These are phyloP conservation scores for Pseudogymnoascus sp. DNA, from an alignment of 2,329 filamentous ascomycete species.

Conservation along the genomic window DNA sequence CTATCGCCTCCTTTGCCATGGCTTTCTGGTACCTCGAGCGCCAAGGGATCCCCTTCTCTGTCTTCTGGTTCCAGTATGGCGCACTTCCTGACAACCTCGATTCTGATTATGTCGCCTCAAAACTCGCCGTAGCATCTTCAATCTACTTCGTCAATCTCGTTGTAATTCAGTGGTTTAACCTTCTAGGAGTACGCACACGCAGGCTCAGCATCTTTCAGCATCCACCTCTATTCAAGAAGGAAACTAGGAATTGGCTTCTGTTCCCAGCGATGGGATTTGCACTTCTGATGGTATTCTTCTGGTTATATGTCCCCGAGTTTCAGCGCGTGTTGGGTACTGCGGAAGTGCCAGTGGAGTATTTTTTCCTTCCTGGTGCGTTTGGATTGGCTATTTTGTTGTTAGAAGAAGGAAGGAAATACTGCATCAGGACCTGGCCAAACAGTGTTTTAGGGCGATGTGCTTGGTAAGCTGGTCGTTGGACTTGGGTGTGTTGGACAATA, in stretches of 20 bases:
- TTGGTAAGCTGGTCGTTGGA: slow-evolving; percentile 46
- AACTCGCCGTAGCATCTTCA: slow-evolving; percentile 28
- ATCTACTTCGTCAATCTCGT: slow-evolving; percentile 77
- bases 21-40: slow-evolving; percentile 57
- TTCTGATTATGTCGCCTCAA: slow-evolving; percentile 48
- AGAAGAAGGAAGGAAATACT: slow-evolving; percentile 59
- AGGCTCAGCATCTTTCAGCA: slow-evolving; percentile 63
- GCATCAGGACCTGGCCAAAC: slow-evolving; percentile 49
- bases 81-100: slow-evolving; percentile 34
- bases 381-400: slow-evolving; percentile 54
- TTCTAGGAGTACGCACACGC: slow-evolving; percentile 58
- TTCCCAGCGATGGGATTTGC: slow-evolving; percentile 64
- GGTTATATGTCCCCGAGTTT: slow-evolving; percentile 58
- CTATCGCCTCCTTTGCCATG: slow-evolving; percentile 52
- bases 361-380: slow-evolving; percentile 68
- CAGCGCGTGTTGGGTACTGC: slow-evolving; percentile 53
- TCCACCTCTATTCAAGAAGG: slow-evolving; percentile 55
- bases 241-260: slow-evolving; percentile 58
- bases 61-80: slow-evolving; percentile 62
- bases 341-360: slow-evolving; percentile 60
- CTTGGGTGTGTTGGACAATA: not conserved
- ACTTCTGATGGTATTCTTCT: slow-evolving; percentile 60
- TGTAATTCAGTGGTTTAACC: slow-evolving; percentile 74
- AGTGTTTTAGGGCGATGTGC: slow-evolving; percentile 51
- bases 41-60: slow-evolving; percentile 54